These are phyloP conservation scores for Eucalyptus globulus DNA, from an alignment of 345 rosid genomes.

Conservation along the genomic window DNA sequence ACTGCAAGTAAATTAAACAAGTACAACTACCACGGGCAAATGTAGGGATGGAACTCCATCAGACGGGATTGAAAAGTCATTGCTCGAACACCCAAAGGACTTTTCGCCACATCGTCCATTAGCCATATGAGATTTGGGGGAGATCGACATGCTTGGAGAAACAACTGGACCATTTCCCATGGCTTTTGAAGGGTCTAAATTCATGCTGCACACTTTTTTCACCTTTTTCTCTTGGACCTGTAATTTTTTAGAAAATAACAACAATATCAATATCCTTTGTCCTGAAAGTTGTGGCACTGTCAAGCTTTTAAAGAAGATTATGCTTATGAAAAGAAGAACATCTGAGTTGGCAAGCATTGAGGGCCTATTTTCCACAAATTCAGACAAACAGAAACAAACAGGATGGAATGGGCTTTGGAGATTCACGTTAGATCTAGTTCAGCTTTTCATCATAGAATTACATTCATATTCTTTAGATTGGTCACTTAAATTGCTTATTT, in stretches of 20 bases:
- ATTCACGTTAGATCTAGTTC: background rate
- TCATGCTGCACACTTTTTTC: conserved; percentile 73
- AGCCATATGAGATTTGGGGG: conserved; percentile 16
- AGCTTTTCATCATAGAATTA: background rate
- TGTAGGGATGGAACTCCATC: conserved; percentile 63
- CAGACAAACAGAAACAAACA: background rate
- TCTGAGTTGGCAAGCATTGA: background rate
- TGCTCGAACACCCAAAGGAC: conserved; percentile 10
- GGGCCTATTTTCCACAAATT: background rate
- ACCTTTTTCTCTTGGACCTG: conserved; percentile 97
- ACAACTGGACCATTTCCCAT: conserved; percentile 28
- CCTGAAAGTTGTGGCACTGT: background rate
- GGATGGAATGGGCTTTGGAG: background rate
- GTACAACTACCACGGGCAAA: conserved; percentile 88
- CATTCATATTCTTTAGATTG: background rate
- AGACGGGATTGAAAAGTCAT: conserved; percentile 43
- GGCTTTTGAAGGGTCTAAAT: conserved; percentile 43
- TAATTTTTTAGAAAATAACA: background rate
- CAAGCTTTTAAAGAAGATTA: background rate
- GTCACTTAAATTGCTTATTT: background rate
- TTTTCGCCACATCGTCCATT: conserved; percentile 51
- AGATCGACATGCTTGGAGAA: conserved; percentile 28
- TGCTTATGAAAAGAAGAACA: background rate
- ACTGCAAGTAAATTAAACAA: background rate
- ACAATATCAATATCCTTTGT: background rate